Percentiles rank a stretch among this genome's conserved stretches.
Conservation (phyloP, 352 stramenopile genomes). For the Globisporangium polare region DNA sequence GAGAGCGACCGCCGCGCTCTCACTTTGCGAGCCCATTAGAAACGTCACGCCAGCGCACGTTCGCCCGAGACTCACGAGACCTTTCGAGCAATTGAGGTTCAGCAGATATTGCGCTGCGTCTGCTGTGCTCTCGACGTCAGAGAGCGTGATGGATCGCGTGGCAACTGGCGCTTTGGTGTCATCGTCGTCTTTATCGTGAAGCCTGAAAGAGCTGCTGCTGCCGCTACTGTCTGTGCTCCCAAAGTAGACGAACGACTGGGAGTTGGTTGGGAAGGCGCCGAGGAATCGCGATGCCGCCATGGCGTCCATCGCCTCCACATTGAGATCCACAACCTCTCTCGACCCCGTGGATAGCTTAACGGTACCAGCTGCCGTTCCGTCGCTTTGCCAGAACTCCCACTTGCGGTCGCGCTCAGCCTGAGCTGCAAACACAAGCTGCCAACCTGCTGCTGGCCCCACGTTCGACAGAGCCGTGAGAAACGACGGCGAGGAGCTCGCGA, state of each 20-base stretch:
- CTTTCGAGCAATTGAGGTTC: conserved; percentile 31
- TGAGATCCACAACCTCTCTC: conserved; percentile 25
- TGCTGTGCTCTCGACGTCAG: conserved; percentile 20
- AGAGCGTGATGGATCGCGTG: conserved; percentile 35
- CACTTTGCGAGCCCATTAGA: not conserved
- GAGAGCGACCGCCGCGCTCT: conserved; percentile 16
- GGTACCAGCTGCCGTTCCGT: conserved; percentile 41
- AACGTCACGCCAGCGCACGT: conserved; percentile 13
- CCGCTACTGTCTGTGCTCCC: not conserved
- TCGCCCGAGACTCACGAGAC: conserved; percentile 30
- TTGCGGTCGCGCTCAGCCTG: conserved; percentile 25
- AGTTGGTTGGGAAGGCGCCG: not conserved
- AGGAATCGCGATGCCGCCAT: conserved; percentile 15
- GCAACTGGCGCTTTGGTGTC: not conserved
- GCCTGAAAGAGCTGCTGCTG: not conserved
- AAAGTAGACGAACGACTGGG: conserved; percentile 27
- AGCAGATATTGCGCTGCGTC: conserved; percentile 11
- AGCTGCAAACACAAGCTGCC: conserved; percentile 31
- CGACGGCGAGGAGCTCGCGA: conserved; percentile 24
- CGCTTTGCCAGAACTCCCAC: conserved; percentile 53
- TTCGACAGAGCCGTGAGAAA: conserved; percentile 35
- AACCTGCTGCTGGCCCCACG: not conserved
- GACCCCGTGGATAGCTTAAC: conserved; percentile 30
- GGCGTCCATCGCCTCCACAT: conserved; percentile 28
- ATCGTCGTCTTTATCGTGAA: conserved; percentile 9